Evolutionary conservation across 345 rosid species (phyloP), one percentile per base, ranked within the genome.

Genomic region (Populus simonii): DNA sequence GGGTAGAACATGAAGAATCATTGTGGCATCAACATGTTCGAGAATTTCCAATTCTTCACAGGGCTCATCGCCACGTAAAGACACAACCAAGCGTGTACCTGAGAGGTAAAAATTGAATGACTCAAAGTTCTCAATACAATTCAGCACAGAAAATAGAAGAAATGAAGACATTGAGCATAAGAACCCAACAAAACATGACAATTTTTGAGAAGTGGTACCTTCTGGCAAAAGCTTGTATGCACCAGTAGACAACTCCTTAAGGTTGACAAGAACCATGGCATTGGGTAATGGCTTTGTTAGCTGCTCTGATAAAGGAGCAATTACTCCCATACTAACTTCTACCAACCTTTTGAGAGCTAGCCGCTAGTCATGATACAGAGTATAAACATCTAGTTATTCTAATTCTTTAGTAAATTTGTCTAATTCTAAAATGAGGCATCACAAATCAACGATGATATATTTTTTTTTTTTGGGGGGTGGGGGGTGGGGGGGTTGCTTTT

Each of bases 141-240:
- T 74, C 68, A 57, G 39, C 53, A 18, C 31, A 53, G 73, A 75
- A 39, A 73, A 62, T 5, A 68, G 62, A 55, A 71, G 11, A 65
- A 31, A 76, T 27, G 36, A 74, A 70, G 79, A 74, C 47, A 36
- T 53, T 17, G 8, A 57, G 16, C n/a, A 49, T 8, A 16, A 74
- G 61, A 79, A 80, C 36, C 74, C 49, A 16, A 63, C 66, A 62
- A 39, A 43, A 16, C 0, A 33, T 33, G 63, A 76, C 73, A 70
- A 36, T 68, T 51, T 73, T 57, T 15, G 35, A 9, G 78, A 81
- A 78, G 78, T 68, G n/a, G 73, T 75, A 96, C 99, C 99, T 92
- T 91, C 94, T 41, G 98, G 98, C 88, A 96, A 86, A 85, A 96
- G 98, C 89, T 91, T 96, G 90, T 87, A 84, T 85, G 94, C 99